A percentile compares a stretch with the other conserved stretches of the same genome.
Evolutionary conservation across 768 basidiomycete species (phyloP).

Genomic region (Asterophora parasitica): DNA sequence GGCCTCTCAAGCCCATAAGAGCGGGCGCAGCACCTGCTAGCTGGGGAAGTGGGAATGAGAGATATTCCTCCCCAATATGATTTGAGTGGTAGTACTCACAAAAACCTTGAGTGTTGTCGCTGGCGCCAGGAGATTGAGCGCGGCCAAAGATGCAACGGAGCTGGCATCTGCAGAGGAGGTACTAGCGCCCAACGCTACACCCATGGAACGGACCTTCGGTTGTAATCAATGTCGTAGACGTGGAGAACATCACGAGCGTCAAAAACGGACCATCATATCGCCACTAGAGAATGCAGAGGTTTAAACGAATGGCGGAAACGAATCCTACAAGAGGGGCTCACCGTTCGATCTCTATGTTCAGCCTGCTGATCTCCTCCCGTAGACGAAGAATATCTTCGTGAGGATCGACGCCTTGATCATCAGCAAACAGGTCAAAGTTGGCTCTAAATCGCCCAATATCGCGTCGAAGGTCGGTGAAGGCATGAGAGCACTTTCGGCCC

Average conservation of each 20-base stretch:
- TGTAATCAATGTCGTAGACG: not conserved
- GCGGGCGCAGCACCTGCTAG: slow-evolving; percentile 2
- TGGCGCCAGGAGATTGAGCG: not conserved
- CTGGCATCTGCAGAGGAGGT: not conserved
- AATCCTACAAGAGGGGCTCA: not conserved
- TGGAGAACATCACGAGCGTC: not conserved
- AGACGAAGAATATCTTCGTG: slow-evolving; percentile 1
- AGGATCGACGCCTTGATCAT: slow-evolving; percentile 8
- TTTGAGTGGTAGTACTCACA: not conserved
- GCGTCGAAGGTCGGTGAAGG: slow-evolving; percentile 7
- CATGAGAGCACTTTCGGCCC: slow-evolving; percentile 1
- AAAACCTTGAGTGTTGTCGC: not conserved
- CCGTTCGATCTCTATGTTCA: slow-evolving; percentile 9
- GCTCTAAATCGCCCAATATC: slow-evolving; percentile 6
- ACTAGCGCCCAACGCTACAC: not conserved
- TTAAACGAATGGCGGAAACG: no score
- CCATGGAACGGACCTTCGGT: not conserved
- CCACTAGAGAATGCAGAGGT: not conserved
- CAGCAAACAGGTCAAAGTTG: slow-evolving; percentile 8
- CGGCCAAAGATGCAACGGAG: not conserved
- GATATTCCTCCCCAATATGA: no score
- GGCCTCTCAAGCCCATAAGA: not conserved
- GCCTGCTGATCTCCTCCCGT: slow-evolving; percentile 10
- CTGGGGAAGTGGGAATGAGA: not conserved
- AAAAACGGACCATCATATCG: slow-evolving; percentile 2